Conservation (phyloP, 495 filamentous ascomycete genomes). For the Penicillium lagena region DNA sequence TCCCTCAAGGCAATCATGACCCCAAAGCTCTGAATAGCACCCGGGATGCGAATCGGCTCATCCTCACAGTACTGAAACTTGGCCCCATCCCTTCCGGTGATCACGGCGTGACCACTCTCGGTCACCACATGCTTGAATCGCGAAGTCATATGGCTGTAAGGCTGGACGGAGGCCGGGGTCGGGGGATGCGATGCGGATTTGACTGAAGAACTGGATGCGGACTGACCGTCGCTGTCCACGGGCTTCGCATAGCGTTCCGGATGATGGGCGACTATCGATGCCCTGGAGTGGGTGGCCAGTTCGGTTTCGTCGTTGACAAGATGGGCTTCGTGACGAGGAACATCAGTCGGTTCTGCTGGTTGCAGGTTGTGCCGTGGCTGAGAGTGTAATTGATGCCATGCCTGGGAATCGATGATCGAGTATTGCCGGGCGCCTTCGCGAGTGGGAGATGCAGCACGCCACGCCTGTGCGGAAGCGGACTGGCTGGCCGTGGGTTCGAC, state of each 20-base stretch:
- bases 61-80: conserved; percentile 80
- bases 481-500: conserved; percentile 49
- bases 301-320: conserved; percentile 10
- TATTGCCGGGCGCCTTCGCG: conserved; percentile 24
- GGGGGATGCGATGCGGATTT: not conserved
- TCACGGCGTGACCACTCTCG: conserved; percentile 75
- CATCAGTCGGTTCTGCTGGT: conserved; percentile 5
- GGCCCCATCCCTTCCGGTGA: conserved; percentile 69
- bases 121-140: conserved; percentile 78
- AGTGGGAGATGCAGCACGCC: conserved; percentile 12
- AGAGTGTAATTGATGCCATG: conserved; percentile 20
- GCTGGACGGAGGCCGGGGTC: conserved; percentile 19
- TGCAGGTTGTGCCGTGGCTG: not conserved
- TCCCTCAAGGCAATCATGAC: conserved; percentile 72
- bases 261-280: conserved; percentile 11
- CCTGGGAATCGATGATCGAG: conserved; percentile 25
- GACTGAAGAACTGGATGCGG: not conserved
- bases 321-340: conserved; percentile 7
- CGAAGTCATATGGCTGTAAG: conserved; percentile 47
- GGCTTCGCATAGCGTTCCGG: conserved; percentile 14
- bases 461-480: conserved; percentile 1
- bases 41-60: conserved; percentile 88
- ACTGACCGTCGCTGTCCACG: conserved; percentile 3
- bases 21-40: conserved; percentile 85
- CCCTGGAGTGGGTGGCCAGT: conserved; percentile 15